These are phyloP conservation scores for Saitozyma sp. DNA, from an alignment of 768 basidiomycete genomes.

Conservation along the genomic window DNA sequence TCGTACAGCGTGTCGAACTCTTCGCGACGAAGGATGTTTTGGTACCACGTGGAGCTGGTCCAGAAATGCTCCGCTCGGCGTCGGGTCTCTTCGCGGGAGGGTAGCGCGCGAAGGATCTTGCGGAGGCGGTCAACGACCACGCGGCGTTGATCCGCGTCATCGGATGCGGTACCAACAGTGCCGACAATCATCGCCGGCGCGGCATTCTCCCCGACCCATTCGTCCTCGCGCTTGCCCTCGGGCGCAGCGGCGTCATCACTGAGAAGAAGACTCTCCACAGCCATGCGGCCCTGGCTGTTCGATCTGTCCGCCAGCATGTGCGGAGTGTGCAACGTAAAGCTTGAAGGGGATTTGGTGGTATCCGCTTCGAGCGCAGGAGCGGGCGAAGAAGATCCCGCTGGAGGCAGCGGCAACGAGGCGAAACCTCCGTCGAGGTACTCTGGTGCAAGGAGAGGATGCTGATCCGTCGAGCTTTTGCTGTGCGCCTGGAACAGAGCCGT, in stretches of 20 bases:
- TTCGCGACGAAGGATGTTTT: constrained; percentile 31
- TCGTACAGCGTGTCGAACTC: constrained; percentile 42
- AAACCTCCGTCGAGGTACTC: constrained; percentile 40
- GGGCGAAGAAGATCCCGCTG: neutral
- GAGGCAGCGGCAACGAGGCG: constrained; percentile 14
- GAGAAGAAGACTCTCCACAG: constrained; percentile 37
- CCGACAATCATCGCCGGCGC: constrained; percentile 45
- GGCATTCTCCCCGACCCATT: constrained; percentile 47
- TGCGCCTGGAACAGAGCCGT: constrained; percentile 39
- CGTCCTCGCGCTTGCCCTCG: constrained; percentile 38
- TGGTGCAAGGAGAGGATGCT: constrained; percentile 38
- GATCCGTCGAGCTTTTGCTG: neutral
- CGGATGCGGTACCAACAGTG: constrained; percentile 17
- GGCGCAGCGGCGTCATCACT: constrained; percentile 32
- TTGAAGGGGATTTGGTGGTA: constrained; percentile 3
- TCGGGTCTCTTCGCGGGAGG: constrained; percentile 29
- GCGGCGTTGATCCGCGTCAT: constrained; percentile 24
- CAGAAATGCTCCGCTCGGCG: constrained; percentile 28
- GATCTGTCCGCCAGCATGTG: neutral
- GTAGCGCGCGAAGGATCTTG: constrained; percentile 32
- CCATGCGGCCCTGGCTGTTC: constrained; percentile 24
- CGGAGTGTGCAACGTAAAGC: constrained; percentile 22
- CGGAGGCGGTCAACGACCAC: constrained; percentile 31
- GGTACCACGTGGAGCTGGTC: constrained; percentile 33
- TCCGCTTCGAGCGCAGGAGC: neutral